Evolutionary conservation across 768 basidiomycete species (phyloP).

Genomic region (Naematelia aurantialba): DNA sequence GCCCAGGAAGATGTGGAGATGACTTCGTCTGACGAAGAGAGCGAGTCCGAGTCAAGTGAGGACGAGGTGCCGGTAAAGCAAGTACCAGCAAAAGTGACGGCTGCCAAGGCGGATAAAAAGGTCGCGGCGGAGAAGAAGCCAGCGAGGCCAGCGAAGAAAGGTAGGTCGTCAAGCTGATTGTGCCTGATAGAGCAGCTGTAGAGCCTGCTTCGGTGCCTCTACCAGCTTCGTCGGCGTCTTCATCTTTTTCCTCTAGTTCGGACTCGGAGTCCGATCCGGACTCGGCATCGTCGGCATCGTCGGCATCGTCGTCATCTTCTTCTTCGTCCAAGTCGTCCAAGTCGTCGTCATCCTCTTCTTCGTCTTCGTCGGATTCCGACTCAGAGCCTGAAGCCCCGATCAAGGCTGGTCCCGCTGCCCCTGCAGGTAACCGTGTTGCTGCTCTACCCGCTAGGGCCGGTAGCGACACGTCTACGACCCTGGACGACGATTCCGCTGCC

Average conservation of each 20-base stretch:
- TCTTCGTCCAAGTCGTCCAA: slow-evolving; percentile 18
- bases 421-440: too few relatives aligned
- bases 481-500: neutral
- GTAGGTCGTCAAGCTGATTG: too few relatives aligned
- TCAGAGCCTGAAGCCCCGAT: slow-evolving; percentile 13
- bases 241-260: slow-evolving; percentile 15
- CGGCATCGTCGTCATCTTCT: slow-evolving; percentile 19
- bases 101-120: too few relatives aligned
- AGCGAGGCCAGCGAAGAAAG: too few relatives aligned
- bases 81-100: too few relatives aligned
- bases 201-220: neutral
- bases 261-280: slow-evolving; percentile 34
- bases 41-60: slow-evolving; percentile 9
- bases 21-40: slow-evolving; percentile 16
- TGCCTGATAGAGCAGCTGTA: neutral
- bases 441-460: too few relatives aligned
- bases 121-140: too few relatives aligned
- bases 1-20: slow-evolving; percentile 28
- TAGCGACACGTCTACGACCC: neutral
- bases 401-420: neutral
- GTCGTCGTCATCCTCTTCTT: slow-evolving; percentile 15
- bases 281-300: slow-evolving; percentile 11
- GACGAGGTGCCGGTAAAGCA: too few relatives aligned
- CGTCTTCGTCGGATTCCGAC: slow-evolving; percentile 12
- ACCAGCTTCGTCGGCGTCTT: slow-evolving; percentile 9